Conservation (phyloP, 1,284 basidiomycete genomes). For the Ustilago vetiveriae region DNA sequence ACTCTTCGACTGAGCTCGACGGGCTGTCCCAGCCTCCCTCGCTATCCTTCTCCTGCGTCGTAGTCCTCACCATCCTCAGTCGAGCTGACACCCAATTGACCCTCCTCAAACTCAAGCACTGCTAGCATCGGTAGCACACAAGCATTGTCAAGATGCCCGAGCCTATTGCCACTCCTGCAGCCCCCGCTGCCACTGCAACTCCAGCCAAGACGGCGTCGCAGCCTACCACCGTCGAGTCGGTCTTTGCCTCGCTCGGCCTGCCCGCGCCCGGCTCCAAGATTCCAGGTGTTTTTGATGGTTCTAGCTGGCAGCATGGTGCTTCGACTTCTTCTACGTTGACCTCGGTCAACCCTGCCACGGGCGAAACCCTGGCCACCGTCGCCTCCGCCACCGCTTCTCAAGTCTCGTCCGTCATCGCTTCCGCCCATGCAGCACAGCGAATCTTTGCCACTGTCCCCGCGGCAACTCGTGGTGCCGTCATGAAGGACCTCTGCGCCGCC, state of each 20-base stretch:
- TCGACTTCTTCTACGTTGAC: constrained; percentile 16
- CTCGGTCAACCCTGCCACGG: constrained; percentile 58
- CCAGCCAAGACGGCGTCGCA: not conserved
- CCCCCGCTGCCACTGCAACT: not conserved
- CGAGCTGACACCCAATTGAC: no score
- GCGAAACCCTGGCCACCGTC: constrained; percentile 51
- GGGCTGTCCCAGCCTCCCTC: not conserved
- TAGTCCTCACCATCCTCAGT: no score
- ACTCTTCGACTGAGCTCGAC: not conserved
- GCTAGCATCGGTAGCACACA: not conserved
- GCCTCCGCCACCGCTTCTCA: constrained; percentile 76
- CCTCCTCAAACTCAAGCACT: not conserved
- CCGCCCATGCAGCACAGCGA: constrained; percentile 77
- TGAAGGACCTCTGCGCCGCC: constrained; percentile 85
- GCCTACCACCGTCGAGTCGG: constrained; percentile 16
- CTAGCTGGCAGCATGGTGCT: constrained; percentile 35
- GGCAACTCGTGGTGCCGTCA: constrained; percentile 84
- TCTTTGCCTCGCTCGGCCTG: constrained; percentile 34
- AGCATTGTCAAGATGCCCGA: constrained; percentile 23
- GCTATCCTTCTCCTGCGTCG: not conserved
- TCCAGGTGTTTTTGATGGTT: constrained; percentile 56
- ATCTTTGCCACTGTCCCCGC: constrained; percentile 81
- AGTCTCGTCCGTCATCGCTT: constrained; percentile 74
- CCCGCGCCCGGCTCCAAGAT: constrained; percentile 34
- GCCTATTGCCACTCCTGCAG: constrained; percentile 11